Conservation (phyloP, 495 filamentous ascomycete species). For the Talaromyces borbonicus region DNA sequence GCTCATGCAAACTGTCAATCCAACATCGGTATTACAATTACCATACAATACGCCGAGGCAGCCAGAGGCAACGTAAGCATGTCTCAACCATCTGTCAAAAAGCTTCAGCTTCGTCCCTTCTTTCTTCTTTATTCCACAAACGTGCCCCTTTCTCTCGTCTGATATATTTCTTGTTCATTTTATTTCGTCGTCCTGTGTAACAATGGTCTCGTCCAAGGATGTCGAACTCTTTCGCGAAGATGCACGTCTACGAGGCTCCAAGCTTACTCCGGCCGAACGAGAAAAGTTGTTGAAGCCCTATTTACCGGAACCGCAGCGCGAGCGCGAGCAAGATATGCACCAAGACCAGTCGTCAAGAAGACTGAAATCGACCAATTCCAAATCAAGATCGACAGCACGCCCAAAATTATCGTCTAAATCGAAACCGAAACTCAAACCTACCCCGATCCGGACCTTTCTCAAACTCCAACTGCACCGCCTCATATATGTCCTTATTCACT, state of each 20-base stretch:
- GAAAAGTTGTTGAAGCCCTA: constrained; percentile 66
- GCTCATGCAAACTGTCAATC: no score
- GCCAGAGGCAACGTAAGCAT: no score
- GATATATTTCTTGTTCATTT: no score
- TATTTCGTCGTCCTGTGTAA: background rate
- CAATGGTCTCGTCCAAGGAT: constrained; percentile 48
- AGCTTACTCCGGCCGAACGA: constrained; percentile 55
- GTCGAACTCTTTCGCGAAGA: constrained; percentile 53
- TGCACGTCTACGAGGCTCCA: constrained; percentile 44
- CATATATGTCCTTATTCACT: constrained; percentile 63
- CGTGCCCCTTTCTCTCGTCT: no score
- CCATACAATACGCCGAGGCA: no score
- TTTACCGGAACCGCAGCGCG: constrained; percentile 53
- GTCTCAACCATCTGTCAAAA: no score
- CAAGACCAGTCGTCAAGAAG: constrained; percentile 13
- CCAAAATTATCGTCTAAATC: no score
- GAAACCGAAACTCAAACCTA: constrained; percentile 14
- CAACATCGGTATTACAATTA: no score
- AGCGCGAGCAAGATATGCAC: constrained; percentile 14
- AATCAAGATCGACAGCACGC: constrained; percentile 9
- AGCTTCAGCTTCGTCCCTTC: no score
- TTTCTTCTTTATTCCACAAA: no score
- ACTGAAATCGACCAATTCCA: constrained; percentile 8
- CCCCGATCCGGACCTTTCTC: constrained; percentile 57
- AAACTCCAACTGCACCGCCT: constrained; percentile 55